Base-by-base conservation (phyloP, 108 stramenopile species). In the Discostella pseudostelligera region DNA sequence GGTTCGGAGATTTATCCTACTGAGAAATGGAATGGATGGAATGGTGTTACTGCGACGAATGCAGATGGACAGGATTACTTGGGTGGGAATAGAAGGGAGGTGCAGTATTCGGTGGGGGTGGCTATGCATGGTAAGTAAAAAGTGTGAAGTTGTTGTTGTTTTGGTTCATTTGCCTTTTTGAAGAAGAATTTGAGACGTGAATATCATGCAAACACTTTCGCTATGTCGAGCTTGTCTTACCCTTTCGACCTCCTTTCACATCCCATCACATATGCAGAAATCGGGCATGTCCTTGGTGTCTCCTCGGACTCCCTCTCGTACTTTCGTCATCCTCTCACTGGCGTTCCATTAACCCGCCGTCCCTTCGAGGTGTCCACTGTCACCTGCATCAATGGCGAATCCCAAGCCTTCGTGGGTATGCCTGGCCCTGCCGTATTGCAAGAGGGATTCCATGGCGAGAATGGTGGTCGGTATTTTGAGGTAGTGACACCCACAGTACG, bases 231-330 rank as follows among this genome's bases (percentile, higher is more conserved):
- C n/a, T n/a, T n/a, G n/a, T n/a, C n/a, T n/a, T n/a, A n/a, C n/a
- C n/a, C n/a, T n/a, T n/a, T n/a, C n/a, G n/a, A n/a, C n/a, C n/a
- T n/a, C n/a, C n/a, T n/a, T n/a, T n/a, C n/a, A n/a, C n/a, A n/a
- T n/a, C n/a, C n/a, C n/a, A n/a, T n/a, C n/a, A n/a, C n/a, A n/a
- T n/a, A n/a, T n/a, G n/a, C n/a, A 69, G 83, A 84, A 62, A 66
- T 84, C 10, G 78, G 69, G 4, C 83, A 84, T 40, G 81, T 79
- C 11, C 69, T 84, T 10, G 83, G 79, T 4, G 44, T 84, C 29
- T 62, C 72, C 9, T 75, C 78, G 29, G 77, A 77, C 25, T 57
- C 74, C 42, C 78, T 79, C 43, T 39, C 67, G 8, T 84, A 69
- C 54, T 84, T 79, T 40, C 75, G 83, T 9, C 54, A 81, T 65